These are phyloP conservation scores for Trichosporon coremiiforme DNA, from an alignment of 1,284 basidiomycete species.

Conservation along the genomic window DNA sequence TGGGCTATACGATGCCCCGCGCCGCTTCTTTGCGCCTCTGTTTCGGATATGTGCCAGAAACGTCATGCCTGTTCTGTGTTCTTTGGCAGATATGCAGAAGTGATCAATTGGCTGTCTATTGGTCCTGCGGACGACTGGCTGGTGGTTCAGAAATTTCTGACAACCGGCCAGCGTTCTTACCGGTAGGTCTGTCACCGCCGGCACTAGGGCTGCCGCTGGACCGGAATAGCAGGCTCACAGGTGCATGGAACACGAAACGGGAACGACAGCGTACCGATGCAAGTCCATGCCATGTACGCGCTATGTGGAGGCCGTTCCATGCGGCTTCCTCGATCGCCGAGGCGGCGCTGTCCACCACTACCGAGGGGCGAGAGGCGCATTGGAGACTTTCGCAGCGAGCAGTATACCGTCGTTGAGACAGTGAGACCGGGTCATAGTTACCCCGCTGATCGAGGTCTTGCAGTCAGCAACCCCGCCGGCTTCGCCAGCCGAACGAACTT, in stretches of 20 bases:
- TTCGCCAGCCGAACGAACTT: too few species aligned
- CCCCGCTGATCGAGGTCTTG: too few species aligned
- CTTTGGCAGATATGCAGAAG: too few species aligned
- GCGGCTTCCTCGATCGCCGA: neutral
- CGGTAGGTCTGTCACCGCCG: neutral
- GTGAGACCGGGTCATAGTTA: too few species aligned
- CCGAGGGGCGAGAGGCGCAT: neutral
- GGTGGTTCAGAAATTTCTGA: slow-evolving; percentile 1
- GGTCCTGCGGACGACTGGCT: neutral
- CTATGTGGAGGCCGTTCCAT: slow-evolving; percentile 5
- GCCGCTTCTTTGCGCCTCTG: too few species aligned
- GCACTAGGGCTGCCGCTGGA: neutral
- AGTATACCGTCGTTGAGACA: too few species aligned
- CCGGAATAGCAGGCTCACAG: neutral
- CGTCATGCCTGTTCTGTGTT: too few species aligned
- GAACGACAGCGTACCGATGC: neutral
- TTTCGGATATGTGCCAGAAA: too few species aligned
- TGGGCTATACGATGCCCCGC: neutral
- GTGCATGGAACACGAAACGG: neutral
- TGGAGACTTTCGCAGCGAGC: neutral
- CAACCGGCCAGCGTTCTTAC: neutral
- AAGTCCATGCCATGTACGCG: neutral
- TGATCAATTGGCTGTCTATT: neutral
- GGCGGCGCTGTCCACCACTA: neutral
- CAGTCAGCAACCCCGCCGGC: too few species aligned